Evolutionary conservation across 495 filamentous ascomycete species (phyloP).

Genomic region (Penicillium riverlandense): DNA sequence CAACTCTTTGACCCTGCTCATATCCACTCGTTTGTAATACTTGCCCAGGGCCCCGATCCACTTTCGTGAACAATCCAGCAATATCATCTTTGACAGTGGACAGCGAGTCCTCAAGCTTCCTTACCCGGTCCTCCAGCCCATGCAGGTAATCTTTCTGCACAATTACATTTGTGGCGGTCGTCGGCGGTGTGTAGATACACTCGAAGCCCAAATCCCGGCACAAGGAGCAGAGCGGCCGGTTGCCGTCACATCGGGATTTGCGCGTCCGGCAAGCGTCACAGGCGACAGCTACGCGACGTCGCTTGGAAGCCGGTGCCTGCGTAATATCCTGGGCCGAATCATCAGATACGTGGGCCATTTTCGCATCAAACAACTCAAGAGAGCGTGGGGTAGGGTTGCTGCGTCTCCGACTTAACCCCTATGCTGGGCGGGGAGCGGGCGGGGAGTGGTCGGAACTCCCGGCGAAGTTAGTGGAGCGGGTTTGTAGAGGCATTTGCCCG

Average conservation of each 20-base stretch:
- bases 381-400: too few species aligned
- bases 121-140: conserved; percentile 14
- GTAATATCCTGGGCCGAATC: not conserved
- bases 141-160: conserved; percentile 34
- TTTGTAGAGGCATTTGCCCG: too few species aligned
- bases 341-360: too few species aligned
- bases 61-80: conserved; percentile 14
- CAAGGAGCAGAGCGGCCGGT: conserved; percentile 34
- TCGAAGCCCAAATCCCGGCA: conserved; percentile 38
- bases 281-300: conserved; percentile 31
- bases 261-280: conserved; percentile 38
- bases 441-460: too few species aligned
- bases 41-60: conserved; percentile 1
- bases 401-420: too few species aligned
- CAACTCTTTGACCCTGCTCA: too few species aligned
- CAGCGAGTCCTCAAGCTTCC: conserved; percentile 14
- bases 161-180: conserved; percentile 33
- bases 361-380: too few species aligned
- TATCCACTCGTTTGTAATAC: not conserved
- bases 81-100: conserved; percentile 16
- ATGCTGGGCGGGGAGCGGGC: too few species aligned
- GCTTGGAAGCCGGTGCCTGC: conserved; percentile 13
- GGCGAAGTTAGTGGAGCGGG: too few species aligned
- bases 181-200: conserved; percentile 35
- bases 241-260: conserved; percentile 45